These are phyloP conservation scores for Speleostelium caveatum DNA, from an alignment of 78 protist genomes.

Conservation along the genomic window DNA sequence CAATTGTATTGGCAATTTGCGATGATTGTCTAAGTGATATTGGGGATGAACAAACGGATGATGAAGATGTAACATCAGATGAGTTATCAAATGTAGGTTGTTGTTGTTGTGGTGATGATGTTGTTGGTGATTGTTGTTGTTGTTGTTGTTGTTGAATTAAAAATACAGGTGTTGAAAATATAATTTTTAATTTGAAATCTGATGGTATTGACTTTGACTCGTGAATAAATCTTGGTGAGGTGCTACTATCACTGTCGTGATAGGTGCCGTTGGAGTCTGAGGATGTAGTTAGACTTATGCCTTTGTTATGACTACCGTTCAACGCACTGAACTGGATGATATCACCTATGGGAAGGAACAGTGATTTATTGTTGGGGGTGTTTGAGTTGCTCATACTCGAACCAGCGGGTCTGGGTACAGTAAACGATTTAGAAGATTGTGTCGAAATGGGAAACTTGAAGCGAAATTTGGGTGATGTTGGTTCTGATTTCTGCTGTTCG, in stretches of 20 bases:
- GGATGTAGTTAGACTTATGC: neutral
- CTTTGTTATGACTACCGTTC: neutral
- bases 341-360: neutral
- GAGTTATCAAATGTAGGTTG: neutral
- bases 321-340: neutral
- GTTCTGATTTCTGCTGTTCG: neutral
- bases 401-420: neutral
- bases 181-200: neutral
- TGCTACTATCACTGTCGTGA: too few relatives aligned
- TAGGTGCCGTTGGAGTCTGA: slow-evolving; percentile 10
- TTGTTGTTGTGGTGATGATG: neutral
- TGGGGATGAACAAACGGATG: neutral
- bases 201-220: slow-evolving; percentile 36
- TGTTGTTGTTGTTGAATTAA: neutral
- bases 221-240: slow-evolving; percentile 33
- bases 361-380: neutral
- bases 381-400: neutral
- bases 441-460: neutral
- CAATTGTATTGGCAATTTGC: neutral
- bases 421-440: slow-evolving; percentile 18
- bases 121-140: neutral
- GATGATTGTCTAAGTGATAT: neutral
- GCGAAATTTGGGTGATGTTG: slow-evolving; percentile 9
- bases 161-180: neutral
- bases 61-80: neutral